phyloP scores from a whole-genome alignment of 495 filamentous ascomycete genomes.

The Chaetomium cochliodes region DNA sequence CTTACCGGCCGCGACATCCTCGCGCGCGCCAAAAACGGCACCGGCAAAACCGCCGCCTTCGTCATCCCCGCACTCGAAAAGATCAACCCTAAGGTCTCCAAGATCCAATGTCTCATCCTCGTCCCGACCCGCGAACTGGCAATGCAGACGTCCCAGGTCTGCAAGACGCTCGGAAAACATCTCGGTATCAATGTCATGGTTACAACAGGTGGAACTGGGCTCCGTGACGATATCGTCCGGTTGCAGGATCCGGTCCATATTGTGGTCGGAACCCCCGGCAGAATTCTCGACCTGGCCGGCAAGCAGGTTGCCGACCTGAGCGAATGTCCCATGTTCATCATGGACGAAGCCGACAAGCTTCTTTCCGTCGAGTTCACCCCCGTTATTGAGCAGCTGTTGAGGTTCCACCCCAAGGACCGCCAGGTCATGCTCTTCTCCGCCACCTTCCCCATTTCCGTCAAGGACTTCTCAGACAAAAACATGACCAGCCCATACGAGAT shows the following conservation, averaged over 20 bases:
- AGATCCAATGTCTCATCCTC: conserved; percentile 92
- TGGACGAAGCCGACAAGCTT: conserved; percentile 98
- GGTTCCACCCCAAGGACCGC: conserved; percentile 90
- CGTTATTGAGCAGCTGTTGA: conserved; percentile 90
- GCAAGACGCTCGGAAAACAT: conserved; percentile 96
- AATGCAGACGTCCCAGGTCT: conserved; percentile 98
- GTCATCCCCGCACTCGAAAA: conserved; percentile 93
- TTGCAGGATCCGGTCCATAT: conserved; percentile 93
- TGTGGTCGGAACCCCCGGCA: conserved; percentile 92
- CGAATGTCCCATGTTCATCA: conserved; percentile 94
- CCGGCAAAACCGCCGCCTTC: conserved; percentile 96
- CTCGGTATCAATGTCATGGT: conserved; percentile 99
- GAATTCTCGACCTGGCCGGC: conserved; percentile 91
- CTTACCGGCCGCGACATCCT: conserved; percentile 93
- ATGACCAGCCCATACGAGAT: conserved; percentile 96
- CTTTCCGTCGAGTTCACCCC: conserved; percentile 95
- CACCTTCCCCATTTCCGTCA: conserved; percentile 93
- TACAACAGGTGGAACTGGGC: conserved; percentile 88
- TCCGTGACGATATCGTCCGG: conserved; percentile 96
- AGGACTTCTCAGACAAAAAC: conserved; percentile 97
- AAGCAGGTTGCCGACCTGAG: conserved; percentile 96
- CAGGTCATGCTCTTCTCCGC: conserved; percentile 99
- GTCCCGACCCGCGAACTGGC: conserved; percentile 96
- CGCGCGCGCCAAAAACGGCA: conserved; percentile 96
- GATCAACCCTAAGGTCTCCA: conserved; percentile 92